Evolutionary conservation across 345 rosid genomes (phyloP).

Genomic region (Camelina neglecta): DNA sequence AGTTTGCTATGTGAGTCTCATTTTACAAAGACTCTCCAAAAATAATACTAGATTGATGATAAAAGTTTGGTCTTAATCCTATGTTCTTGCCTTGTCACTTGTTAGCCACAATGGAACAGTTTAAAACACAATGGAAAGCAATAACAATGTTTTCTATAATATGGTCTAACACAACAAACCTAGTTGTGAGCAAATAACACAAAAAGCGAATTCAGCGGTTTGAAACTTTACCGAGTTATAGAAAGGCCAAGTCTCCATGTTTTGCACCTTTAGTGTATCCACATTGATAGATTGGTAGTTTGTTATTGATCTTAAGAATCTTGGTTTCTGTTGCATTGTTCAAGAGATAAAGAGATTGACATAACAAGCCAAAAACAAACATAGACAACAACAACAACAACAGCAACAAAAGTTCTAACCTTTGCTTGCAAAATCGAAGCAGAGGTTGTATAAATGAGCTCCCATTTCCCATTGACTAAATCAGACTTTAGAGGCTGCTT

Average conservation of each 20-base stretch:
- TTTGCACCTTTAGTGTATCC: no score
- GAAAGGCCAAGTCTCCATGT: no score
- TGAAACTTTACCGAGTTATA: no score
- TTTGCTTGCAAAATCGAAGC: constrained; percentile 77
- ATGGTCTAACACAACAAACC: neutral
- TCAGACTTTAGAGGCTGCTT: constrained; percentile 82
- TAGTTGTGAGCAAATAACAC: neutral
- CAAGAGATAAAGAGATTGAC: constrained; percentile 27
- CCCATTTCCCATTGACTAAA: constrained; percentile 87
- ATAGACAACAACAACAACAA: constrained; percentile 24
- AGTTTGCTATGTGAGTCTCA: neutral
- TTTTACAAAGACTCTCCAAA: neutral
- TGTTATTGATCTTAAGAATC: constrained; percentile 54
- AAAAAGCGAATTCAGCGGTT: neutral
- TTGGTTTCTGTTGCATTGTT: constrained; percentile 68
- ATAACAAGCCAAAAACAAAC: neutral
- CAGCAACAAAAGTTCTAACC: constrained; percentile 43
- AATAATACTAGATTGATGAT: neutral
- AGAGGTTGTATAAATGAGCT: constrained; percentile 91
- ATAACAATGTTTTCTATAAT: no score
- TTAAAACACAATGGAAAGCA: no score
- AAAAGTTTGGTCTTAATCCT: neutral
- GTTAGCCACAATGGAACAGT: neutral
- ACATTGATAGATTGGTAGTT: no score
- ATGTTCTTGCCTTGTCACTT: neutral